phyloP scores from a whole-genome alignment of 2,329 filamentous ascomycete genomes.

The Claviceps africana region DNA sequence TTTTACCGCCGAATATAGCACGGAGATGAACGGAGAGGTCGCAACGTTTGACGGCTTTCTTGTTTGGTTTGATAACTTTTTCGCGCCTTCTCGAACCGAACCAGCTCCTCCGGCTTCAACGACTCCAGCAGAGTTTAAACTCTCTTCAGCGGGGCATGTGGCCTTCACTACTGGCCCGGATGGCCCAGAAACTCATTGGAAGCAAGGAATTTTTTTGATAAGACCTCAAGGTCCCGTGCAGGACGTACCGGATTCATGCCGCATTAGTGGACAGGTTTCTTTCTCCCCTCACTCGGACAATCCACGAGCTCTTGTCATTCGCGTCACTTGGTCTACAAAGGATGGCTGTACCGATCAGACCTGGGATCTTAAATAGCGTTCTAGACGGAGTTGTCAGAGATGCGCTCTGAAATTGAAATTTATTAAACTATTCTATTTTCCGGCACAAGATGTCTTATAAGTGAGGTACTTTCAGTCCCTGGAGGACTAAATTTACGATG shows the following conservation, averaged over 20 bases:
- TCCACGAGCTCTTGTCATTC: slow-evolving; percentile 53
- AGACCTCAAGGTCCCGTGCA: slow-evolving; percentile 38
- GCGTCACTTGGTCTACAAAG: slow-evolving; percentile 44
- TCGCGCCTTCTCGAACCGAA: slow-evolving; percentile 47
- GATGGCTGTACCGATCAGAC: slow-evolving; percentile 29
- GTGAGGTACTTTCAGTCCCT: slow-evolving; percentile 64
- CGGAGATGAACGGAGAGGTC: slow-evolving; percentile 45
- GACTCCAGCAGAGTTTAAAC: slow-evolving; percentile 49
- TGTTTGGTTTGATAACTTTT: slow-evolving; percentile 92
- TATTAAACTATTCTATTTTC: background rate
- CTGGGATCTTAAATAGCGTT: slow-evolving; percentile 33
- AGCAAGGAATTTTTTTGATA: slow-evolving; percentile 63
- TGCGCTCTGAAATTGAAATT: background rate
- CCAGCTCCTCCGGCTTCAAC: slow-evolving; percentile 34
- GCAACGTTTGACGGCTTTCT: slow-evolving; percentile 72
- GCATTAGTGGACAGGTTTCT: slow-evolving; percentile 51
- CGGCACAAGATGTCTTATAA: slow-evolving; percentile 25
- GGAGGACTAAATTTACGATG: slow-evolving; percentile 75
- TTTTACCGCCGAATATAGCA: slow-evolving; percentile 57
- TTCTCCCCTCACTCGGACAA: slow-evolving; percentile 59
- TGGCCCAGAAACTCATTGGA: slow-evolving; percentile 76
- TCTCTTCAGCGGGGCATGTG: slow-evolving; percentile 45
- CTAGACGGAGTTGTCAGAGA: background rate
- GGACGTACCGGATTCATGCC: slow-evolving; percentile 37
- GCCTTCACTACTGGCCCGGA: slow-evolving; percentile 79